Conservation (phyloP, 306 rosid species). For the Begonia peltatifolia region DNA sequence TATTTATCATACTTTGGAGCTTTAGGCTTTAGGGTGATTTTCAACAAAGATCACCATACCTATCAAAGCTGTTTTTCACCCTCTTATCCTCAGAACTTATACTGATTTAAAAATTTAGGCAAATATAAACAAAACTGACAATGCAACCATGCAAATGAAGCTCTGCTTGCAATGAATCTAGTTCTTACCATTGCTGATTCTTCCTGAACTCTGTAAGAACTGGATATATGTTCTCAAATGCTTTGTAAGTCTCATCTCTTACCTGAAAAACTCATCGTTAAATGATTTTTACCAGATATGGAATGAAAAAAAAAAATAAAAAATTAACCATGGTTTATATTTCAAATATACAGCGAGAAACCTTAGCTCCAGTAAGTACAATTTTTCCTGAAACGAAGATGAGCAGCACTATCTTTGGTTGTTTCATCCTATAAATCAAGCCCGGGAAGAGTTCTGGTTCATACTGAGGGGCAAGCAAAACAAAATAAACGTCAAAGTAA, state of each 20-base stretch:
- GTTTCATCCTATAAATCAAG: slow-evolving; percentile 89
- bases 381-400: slow-evolving; percentile 93
- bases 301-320: too few relatives aligned
- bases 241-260: slow-evolving; percentile 83
- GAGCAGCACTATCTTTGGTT: slow-evolving; percentile 89
- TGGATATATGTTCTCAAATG: slow-evolving; percentile 91
- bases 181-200: slow-evolving; percentile 65
- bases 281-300: not conserved
- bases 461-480: slow-evolving; percentile 31
- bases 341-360: slow-evolving; percentile 2
- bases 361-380: slow-evolving; percentile 97
- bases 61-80: too few relatives aligned
- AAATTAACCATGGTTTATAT: too few relatives aligned
- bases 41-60: too few relatives aligned
- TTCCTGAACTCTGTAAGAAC: slow-evolving; percentile 91
- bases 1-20: too few relatives aligned
- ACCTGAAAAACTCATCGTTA: slow-evolving; percentile 28
- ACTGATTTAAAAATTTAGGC: too few relatives aligned
- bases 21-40: too few relatives aligned
- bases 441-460: slow-evolving; percentile 99
- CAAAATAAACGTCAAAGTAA: too few relatives aligned
- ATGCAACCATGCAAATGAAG: too few relatives aligned
- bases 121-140: too few relatives aligned
- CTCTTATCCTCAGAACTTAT: too few relatives aligned
- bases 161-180: too few relatives aligned